Conservation (phyloP, 257 asterid species). For the Fraxinus anomala region DNA sequence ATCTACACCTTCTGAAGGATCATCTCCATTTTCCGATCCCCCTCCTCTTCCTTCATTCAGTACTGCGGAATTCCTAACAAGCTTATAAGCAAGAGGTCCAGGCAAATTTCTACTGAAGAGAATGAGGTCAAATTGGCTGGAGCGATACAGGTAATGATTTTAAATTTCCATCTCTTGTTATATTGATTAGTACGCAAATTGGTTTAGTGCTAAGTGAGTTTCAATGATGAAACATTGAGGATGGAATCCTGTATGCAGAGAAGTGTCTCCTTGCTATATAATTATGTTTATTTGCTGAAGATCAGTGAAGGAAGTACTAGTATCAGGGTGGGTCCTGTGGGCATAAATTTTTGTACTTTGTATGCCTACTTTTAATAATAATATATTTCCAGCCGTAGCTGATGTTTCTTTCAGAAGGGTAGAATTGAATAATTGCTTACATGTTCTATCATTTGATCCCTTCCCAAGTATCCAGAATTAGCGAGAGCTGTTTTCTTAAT, state of each 20-base stretch:
- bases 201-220: not conserved
- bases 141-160: constrained; percentile 73
- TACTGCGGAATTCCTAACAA: constrained; percentile 70
- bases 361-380: not conserved
- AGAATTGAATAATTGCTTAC: too few species aligned
- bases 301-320: not conserved
- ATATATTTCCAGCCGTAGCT: too few species aligned
- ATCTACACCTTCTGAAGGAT: constrained; percentile 84
- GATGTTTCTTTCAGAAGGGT: too few species aligned
- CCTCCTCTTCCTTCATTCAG: constrained; percentile 84
- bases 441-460: not conserved
- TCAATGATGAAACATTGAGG: not conserved
- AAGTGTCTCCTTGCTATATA: constrained; percentile 13
- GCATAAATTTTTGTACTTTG: not conserved
- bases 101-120: constrained; percentile 89
- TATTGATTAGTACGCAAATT: not conserved
- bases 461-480: not conserved
- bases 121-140: constrained; percentile 94
- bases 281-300: constrained; percentile 7
- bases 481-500: not conserved
- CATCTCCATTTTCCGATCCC: constrained; percentile 85
- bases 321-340: constrained; percentile 2
- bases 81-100: constrained; percentile 83
- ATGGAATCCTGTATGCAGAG: not conserved
- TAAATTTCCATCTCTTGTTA: constrained; percentile 13